Base-by-base conservation (phyloP, 352 stramenopile genomes). In the Pythium monospermum region DNA sequence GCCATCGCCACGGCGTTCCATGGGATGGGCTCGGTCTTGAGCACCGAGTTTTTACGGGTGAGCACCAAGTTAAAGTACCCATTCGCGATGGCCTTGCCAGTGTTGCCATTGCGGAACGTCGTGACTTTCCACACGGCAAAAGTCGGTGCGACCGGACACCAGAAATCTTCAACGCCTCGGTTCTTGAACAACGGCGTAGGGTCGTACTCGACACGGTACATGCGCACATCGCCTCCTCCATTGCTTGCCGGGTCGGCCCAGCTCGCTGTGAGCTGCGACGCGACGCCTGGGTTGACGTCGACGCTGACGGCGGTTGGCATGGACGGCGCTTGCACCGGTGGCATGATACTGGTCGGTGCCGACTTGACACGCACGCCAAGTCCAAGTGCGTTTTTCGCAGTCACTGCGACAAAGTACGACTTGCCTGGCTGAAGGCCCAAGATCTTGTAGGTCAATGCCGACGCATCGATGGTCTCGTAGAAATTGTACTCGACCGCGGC, bases 1-100 rank as follows among this genome's bases (percentile, higher is more conserved):
- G 87, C 72, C 26, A 82, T 71, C 1, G 89, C 87, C 19, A 95
- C 87, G 7, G 94, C 92, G 63, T 98, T 82, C 72, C 92, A 98
- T 19, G 91, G 85, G 54, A 98, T 98, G 13, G 85, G 76, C 38
- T 96, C 68, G 6, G 79, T 85, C 10, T 62, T 67, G 27, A 72
- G 47, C 7, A 78, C 48, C 2, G 52, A 41, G 38, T 83, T 80
- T 18, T 67, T 59, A 0, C 77, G 66, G 16, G 64, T 86, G 16
- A 91, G 58, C 31, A 73, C 31, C 12, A 91, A 21, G 4, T 57
- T 66, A 36, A 91, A 91, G 49, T 64, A 89, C 0, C 81, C 81
- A 13, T 59, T 70, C 7, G 46, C 59, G 11, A 89, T 85, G 0
- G 65, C 26, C 1, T 66, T 51, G 8, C 64, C 73, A 0, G 51